A percentile compares a stretch with the other conserved stretches of the same genome.
Conservation (phyloP, 2,329 filamentous ascomycete species). For the Fusarium sp. region DNA sequence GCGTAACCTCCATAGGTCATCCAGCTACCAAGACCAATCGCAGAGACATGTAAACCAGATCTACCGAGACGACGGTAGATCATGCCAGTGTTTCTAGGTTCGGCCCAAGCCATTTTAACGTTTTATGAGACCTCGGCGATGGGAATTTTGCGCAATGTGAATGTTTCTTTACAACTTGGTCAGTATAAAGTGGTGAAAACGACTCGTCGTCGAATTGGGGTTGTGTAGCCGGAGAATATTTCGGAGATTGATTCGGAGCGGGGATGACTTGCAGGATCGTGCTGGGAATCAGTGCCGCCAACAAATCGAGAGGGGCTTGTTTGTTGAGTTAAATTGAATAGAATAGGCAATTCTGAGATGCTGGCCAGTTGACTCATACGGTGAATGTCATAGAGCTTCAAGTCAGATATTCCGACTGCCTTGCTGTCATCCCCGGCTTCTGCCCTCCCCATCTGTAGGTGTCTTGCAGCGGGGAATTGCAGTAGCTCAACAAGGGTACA, state of each 20-base stretch:
- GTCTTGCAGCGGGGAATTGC: background rate
- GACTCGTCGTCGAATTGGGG: background rate
- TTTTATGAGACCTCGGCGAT: conserved; percentile 4
- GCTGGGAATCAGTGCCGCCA: background rate
- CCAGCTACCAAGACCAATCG: conserved; percentile 72
- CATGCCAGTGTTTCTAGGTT: conserved; percentile 57
- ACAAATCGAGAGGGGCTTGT: background rate
- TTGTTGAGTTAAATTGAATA: background rate
- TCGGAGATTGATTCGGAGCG: conserved; percentile 43
- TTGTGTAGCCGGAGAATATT: conserved; percentile 14
- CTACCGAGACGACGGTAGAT: conserved; percentile 54
- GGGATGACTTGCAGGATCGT: conserved; percentile 14
- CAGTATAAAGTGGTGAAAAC: background rate
- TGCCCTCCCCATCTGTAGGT: background rate
- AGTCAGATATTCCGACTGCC: background rate
- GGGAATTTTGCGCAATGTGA: background rate
- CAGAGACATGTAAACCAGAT: conserved; percentile 74
- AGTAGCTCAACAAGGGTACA: conserved; percentile 1
- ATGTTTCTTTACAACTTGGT: background rate
- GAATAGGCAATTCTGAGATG: too few relatives aligned
- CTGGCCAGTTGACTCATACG: background rate
- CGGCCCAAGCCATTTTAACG: conserved; percentile 53
- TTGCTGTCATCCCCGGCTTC: background rate
- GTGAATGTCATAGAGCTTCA: background rate
- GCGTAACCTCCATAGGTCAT: conserved; percentile 75